A percentile compares a stretch with the other conserved stretches of the same genome.
These are phyloP conservation scores for Auxenochlorella pyrenoidosa DNA, from an alignment of 139 green algal species.

Conservation along the genomic window DNA sequence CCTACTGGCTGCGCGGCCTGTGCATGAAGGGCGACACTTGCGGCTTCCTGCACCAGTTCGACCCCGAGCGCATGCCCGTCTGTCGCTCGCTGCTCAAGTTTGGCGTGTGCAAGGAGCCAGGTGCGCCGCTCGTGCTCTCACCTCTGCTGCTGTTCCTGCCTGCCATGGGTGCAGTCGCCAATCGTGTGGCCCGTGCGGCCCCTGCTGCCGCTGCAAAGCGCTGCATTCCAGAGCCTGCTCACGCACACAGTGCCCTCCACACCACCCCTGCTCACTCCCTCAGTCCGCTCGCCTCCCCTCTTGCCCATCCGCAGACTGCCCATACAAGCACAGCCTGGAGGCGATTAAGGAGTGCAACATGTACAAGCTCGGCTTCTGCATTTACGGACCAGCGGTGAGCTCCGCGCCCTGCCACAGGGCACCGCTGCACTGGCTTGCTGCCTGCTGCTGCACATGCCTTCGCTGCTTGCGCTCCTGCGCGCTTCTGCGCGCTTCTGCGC, in stretches of 20 bases:
- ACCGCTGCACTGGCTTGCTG: neutral
- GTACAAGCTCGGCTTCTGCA: slow-evolving; percentile 98
- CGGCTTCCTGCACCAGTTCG: slow-evolving; percentile 97
- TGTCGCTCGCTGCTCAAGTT: slow-evolving; percentile 83
- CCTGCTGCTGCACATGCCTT: neutral
- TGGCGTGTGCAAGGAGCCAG: slow-evolving; percentile 89
- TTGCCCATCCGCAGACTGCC: slow-evolving; percentile 73
- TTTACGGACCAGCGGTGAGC: slow-evolving; percentile 83
- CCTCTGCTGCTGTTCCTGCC: too few relatives aligned
- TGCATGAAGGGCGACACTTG: slow-evolving; percentile 98
- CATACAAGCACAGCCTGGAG: slow-evolving; percentile 94
- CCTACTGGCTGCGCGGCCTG: slow-evolving; percentile 95
- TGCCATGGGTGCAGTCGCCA: too few relatives aligned
- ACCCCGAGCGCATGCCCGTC: slow-evolving; percentile 87
- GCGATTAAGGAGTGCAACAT: slow-evolving; percentile 99
- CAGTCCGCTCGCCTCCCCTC: neutral
- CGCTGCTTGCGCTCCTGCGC: neutral
- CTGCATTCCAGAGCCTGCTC: neutral
- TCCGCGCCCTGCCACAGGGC: neutral
- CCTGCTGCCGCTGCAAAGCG: too few relatives aligned
- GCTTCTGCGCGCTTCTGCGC: neutral
- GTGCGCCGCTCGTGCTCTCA: neutral
- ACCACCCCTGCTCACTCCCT: neutral
- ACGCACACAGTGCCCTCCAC: too few relatives aligned
- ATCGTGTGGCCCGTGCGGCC: too few relatives aligned